Percentiles rank a stretch among this genome's conserved stretches.
Conservation (phyloP, 345 rosid genomes). For the Psidium guajava region DNA sequence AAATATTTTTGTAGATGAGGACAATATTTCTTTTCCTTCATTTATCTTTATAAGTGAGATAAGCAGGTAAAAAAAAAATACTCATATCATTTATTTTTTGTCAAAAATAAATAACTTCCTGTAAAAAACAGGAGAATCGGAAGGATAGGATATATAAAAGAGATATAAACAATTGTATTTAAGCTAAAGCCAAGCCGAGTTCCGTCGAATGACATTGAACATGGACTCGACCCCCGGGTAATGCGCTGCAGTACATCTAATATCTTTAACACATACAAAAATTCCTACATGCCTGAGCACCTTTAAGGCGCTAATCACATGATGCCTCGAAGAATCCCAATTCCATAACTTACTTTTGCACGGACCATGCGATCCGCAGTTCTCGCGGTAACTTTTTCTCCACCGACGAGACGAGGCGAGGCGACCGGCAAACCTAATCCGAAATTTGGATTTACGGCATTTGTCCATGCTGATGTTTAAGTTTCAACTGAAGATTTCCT, state of each 20-base stretch:
- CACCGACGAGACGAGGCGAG: background rate
- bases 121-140: background rate
- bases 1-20: too few species aligned
- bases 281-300: background rate
- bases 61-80: fast-evolving
- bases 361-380: background rate
- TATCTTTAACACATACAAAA: background rate
- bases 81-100: fast-evolving
- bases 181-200: background rate
- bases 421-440: background rate
- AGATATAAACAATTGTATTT: background rate
- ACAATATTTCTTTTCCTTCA: too few species aligned
- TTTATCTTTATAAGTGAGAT: too few species aligned
- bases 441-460: background rate
- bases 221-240: background rate
- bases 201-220: background rate
- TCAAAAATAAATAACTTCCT: fast-evolving
- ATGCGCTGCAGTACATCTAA: background rate
- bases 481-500: conserved; percentile 22
- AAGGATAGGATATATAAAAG: background rate
- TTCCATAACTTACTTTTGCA: background rate
- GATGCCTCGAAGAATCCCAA: background rate
- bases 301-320: background rate
- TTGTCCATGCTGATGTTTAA: background rate
- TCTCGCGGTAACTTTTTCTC: background rate